Evolutionary conservation across 192 early-diverging fungal species (phyloP).

Genomic region (Coemansia sp.): DNA sequence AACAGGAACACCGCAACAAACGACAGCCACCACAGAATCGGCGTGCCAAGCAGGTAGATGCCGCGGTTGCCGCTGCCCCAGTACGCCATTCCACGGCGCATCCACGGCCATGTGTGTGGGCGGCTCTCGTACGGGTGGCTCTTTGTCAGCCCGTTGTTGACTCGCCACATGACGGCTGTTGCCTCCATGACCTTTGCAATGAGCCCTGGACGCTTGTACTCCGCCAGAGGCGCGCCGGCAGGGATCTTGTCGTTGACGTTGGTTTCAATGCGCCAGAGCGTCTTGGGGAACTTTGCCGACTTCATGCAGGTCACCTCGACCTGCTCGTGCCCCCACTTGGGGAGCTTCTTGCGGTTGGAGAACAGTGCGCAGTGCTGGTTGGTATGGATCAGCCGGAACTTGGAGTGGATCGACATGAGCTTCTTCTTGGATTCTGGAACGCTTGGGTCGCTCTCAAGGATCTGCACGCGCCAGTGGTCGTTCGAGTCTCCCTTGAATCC

Average conservation of each 20-base stretch:
- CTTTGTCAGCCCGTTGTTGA: conserved; percentile 85
- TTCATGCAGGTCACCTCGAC: conserved; percentile 95
- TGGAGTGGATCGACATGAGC: conserved; percentile 65
- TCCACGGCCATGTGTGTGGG: conserved; percentile 84
- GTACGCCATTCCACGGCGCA: conserved; percentile 88
- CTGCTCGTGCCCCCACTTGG: conserved; percentile 92
- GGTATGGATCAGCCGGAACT: conserved; percentile 76
- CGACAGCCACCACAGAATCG: conserved; percentile 79
- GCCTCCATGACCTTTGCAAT: conserved; percentile 87
- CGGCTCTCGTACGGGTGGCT: conserved; percentile 93
- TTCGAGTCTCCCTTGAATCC: conserved; percentile 86
- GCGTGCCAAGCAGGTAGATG: conserved; percentile 94
- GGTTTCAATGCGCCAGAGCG: conserved; percentile 80
- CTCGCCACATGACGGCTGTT: conserved; percentile 84
- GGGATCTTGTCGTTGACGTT: conserved; percentile 64
- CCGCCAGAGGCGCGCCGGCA: conserved; percentile 59
- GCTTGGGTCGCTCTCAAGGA: conserved; percentile 60
- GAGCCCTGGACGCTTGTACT: conserved; percentile 71
- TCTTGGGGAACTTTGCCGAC: conserved; percentile 66
- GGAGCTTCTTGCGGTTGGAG: conserved; percentile 78
- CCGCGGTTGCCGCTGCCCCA: conserved; percentile 69
- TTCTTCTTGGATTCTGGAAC: conserved; percentile 56
- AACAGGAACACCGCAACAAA: conserved; percentile 65
- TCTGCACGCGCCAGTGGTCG: conserved; percentile 89
- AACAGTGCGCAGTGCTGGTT: conserved; percentile 80